These are phyloP conservation scores for Gonium pectorale DNA, from an alignment of 139 green algal species.

Conservation along the genomic window DNA sequence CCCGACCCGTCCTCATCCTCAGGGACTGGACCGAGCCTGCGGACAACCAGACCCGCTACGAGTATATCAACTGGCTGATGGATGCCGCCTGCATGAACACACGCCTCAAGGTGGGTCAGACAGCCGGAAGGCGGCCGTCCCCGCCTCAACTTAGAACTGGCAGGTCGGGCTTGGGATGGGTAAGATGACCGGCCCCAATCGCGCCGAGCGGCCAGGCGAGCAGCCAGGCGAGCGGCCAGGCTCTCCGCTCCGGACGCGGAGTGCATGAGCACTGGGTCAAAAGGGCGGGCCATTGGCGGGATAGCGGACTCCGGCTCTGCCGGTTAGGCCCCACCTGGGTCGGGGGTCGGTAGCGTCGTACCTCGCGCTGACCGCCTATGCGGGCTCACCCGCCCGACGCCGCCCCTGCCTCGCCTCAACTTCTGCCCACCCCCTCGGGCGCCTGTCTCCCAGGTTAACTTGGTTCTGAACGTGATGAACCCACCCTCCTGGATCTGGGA, in stretches of 20 bases:
- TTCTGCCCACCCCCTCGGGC: neutral
- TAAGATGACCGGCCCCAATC: neutral
- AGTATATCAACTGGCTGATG: neutral
- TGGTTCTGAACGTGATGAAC: neutral
- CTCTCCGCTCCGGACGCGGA: too few relatives aligned
- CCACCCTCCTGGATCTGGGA: neutral
- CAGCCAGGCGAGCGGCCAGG: too few relatives aligned
- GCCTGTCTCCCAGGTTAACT: neutral
- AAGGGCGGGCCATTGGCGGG: too few relatives aligned
- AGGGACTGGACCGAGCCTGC: neutral
- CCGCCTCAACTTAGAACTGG: neutral
- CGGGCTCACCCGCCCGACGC: neutral
- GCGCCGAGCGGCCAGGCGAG: neutral
- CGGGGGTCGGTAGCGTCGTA: neutral
- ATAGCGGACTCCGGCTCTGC: neutral
- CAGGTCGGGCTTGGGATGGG: neutral
- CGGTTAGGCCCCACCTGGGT: neutral
- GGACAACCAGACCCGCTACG: neutral
- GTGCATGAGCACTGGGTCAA: too few relatives aligned
- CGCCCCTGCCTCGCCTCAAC: neutral
- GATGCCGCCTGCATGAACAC: neutral
- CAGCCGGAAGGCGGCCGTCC: neutral
- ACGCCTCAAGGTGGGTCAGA: neutral
- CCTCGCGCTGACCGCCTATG: neutral
- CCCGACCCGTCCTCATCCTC: neutral